Percentiles rank a stretch among this genome's conserved stretches.
Evolutionary conservation across 805 yeast genomes (phyloP).

Genomic region (Nakazawaea ambrosiae): DNA sequence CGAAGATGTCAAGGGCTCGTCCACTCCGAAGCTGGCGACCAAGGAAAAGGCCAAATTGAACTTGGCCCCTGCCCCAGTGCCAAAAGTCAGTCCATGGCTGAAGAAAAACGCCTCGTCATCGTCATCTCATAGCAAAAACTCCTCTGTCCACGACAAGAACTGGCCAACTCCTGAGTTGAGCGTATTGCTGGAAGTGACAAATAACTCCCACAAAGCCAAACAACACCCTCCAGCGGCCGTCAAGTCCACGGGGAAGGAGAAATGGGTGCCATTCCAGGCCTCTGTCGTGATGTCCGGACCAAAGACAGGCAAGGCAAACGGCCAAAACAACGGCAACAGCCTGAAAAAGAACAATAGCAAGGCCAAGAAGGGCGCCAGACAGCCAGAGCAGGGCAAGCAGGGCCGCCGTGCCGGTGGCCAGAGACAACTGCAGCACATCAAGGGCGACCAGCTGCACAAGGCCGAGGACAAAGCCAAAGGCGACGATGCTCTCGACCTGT

Average conservation of each 20-base stretch:
- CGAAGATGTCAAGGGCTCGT: background rate
- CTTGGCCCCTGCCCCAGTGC: slow-evolving; percentile 63
- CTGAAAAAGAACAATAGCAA: slow-evolving; percentile 17
- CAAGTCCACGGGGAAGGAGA: slow-evolving; percentile 43
- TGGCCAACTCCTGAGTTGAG: slow-evolving; percentile 32
- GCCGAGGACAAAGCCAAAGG: background rate
- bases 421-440: slow-evolving; percentile 2
- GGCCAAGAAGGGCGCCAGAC: slow-evolving; percentile 9
- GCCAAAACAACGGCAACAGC: slow-evolving; percentile 10
- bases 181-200: slow-evolving; percentile 18
- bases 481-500: no score
- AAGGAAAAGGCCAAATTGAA: slow-evolving; percentile 21
- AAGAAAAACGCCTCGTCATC: slow-evolving; percentile 20
- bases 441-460: slow-evolving; percentile 9
- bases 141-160: slow-evolving; percentile 18
- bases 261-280: slow-evolving; percentile 69
- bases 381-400: background rate
- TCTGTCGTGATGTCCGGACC: slow-evolving; percentile 38
- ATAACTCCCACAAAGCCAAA: slow-evolving; percentile 17
- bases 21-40: slow-evolving; percentile 12
- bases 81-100: slow-evolving; percentile 59
- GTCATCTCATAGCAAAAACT: slow-evolving; percentile 18
- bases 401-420: background rate
- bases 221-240: slow-evolving; percentile 14
- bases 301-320: slow-evolving; percentile 10